phyloP scores from a whole-genome alignment of 164 flowering plant species.

The Platanus orientalis region DNA sequence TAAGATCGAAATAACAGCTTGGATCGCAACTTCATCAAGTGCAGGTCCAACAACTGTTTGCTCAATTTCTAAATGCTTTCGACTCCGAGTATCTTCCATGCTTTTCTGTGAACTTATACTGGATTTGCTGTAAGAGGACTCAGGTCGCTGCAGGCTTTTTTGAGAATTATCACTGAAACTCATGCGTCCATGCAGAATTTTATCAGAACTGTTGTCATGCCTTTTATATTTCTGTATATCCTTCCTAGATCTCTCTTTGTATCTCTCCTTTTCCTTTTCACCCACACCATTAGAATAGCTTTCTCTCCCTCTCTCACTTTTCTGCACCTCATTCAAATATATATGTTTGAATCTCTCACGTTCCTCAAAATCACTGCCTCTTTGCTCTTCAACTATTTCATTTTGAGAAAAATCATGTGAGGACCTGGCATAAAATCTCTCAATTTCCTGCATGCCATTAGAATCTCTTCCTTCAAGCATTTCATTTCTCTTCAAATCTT shows the following conservation, averaged over 20 bases:
- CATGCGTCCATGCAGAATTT: constrained; percentile 11
- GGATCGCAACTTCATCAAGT: constrained; percentile 64
- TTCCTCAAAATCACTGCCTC: constrained; percentile 6
- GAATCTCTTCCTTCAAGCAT: constrained; percentile 16
- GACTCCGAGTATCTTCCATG: constrained; percentile 20
- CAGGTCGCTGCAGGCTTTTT: constrained; percentile 19
- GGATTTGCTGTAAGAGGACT: constrained; percentile 11
- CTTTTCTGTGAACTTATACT: constrained; percentile 17
- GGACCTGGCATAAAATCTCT: constrained; percentile 4
- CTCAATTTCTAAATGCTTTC: constrained; percentile 16
- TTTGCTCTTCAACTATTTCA: constrained; percentile 20
- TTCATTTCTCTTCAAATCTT: constrained; percentile 13
- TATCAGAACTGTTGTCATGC: constrained; percentile 10
- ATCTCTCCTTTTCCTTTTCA: constrained; percentile 10
- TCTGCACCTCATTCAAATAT: constrained; percentile 22
- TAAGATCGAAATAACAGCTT: constrained; percentile 64
- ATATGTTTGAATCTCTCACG: constrained; percentile 23
- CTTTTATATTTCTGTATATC: constrained; percentile 14
- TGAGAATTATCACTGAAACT: constrained; percentile 11
- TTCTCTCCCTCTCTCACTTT: constrained; percentile 16
- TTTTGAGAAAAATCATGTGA: constrained; percentile 7
- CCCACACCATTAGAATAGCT: constrained; percentile 9
- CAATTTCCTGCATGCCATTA: constrained; percentile 13
- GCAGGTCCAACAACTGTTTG: constrained; percentile 31
- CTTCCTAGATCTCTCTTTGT: constrained; percentile 16